These are phyloP conservation scores for Inga oerstediana DNA, from an alignment of 306 rosid species.

Conservation along the genomic window DNA sequence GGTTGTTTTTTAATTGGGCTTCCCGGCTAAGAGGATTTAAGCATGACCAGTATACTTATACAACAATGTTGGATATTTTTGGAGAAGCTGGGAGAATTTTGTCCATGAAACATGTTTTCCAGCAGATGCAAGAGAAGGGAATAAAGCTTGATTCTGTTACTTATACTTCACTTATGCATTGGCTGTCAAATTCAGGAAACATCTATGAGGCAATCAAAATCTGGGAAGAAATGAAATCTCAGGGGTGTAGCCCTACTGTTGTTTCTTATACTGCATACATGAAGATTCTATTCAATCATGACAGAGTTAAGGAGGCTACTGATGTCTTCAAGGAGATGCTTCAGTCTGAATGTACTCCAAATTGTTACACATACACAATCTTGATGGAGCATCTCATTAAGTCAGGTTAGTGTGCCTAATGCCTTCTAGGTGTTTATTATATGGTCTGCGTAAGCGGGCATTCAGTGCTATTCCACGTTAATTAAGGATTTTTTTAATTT, in stretches of 20 bases:
- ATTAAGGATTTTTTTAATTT: background rate
- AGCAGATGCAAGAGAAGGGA: constrained; percentile 71
- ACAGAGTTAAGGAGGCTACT: constrained; percentile 59
- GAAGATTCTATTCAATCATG: constrained; percentile 58
- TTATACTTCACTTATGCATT: constrained; percentile 85
- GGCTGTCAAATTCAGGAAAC: constrained; percentile 69
- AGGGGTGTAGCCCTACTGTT: constrained; percentile 61
- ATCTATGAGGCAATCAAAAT: constrained; percentile 61
- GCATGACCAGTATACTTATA: constrained; percentile 83
- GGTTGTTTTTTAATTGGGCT: constrained; percentile 89
- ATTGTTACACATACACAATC: constrained; percentile 74
- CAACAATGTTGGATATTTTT: constrained; percentile 83
- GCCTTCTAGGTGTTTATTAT: constrained; percentile 45
- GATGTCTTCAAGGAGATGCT: constrained; percentile 74
- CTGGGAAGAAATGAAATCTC: constrained; percentile 78
- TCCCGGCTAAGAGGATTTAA: constrained; percentile 55
- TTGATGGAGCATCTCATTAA: constrained; percentile 73
- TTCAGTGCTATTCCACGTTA: background rate
- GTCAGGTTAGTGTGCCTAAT: constrained; percentile 55
- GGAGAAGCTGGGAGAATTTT: constrained; percentile 90
- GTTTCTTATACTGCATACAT: constrained; percentile 82
- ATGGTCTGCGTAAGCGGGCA: constrained; percentile 12
- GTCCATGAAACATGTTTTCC: constrained; percentile 75
- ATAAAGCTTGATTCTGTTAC: constrained; percentile 68
- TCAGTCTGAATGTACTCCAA: constrained; percentile 57